A percentile compares a stretch with the other conserved stretches of the same genome.
phyloP scores from a whole-genome alignment of 2,329 filamentous ascomycete species.

The Emergomyces orientalis region DNA sequence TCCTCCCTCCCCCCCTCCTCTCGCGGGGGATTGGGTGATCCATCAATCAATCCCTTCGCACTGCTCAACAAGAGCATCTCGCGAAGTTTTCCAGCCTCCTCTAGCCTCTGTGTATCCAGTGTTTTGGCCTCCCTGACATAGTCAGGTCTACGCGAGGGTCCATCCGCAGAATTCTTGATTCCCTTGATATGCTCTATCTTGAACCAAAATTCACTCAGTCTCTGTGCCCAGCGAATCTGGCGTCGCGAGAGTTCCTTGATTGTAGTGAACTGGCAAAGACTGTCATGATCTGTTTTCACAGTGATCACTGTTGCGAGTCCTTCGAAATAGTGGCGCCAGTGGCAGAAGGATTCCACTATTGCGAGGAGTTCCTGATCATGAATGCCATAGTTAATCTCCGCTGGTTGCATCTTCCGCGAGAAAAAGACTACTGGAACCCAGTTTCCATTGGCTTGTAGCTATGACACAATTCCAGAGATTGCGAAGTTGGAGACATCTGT shows the following conservation, averaged over 20 bases:
- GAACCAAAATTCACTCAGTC: neutral
- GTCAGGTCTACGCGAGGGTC: neutral
- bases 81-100: too few relatives aligned
- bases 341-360: neutral
- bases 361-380: neutral
- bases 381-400: neutral
- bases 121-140: neutral
- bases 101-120: too few relatives aligned
- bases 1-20: too few relatives aligned
- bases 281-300: neutral
- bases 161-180: neutral
- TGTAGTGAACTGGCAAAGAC: neutral
- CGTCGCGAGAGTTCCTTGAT: neutral
- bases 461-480: too few relatives aligned
- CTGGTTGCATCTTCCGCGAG: neutral
- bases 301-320: neutral
- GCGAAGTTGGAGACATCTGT: too few relatives aligned
- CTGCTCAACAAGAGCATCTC: too few relatives aligned
- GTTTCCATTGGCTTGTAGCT: too few relatives aligned
- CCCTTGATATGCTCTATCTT: neutral
- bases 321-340: neutral
- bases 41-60: too few relatives aligned
- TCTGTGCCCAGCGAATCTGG: neutral
- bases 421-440: too few relatives aligned
- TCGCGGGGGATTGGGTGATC: too few relatives aligned